A percentile compares a stretch with the other conserved stretches of the same genome.
These are phyloP conservation scores for Boletellus dicymbophilus DNA, from an alignment of 1,284 basidiomycete species.

Conservation along the genomic window DNA sequence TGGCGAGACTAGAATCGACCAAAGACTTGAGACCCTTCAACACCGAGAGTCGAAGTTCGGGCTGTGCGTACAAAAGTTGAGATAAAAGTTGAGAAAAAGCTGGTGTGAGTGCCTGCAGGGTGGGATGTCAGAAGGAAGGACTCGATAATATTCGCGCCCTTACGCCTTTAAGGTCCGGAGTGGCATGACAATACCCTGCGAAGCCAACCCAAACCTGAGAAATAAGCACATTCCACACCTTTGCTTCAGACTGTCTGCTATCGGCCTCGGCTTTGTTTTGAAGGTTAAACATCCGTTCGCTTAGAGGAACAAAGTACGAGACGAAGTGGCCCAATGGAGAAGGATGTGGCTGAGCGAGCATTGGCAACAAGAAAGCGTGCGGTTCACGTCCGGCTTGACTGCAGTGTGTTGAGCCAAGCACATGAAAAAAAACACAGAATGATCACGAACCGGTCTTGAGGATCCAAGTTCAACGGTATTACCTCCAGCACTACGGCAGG, in stretches of 20 bases:
- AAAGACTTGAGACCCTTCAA: constrained; percentile 81
- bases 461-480: constrained; percentile 88
- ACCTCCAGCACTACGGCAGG: constrained; percentile 77
- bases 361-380: constrained; percentile 90
- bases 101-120: constrained; percentile 62
- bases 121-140: constrained; percentile 5
- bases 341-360: constrained; percentile 84
- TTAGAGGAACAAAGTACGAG: constrained; percentile 90
- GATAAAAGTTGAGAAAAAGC: constrained; percentile 88
- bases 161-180: constrained; percentile 50
- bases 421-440: not conserved
- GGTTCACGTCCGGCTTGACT: constrained; percentile 68
- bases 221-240: constrained; percentile 92
- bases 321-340: constrained; percentile 86
- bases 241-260: constrained; percentile 80
- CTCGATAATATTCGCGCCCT: constrained; percentile 1
- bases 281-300: constrained; percentile 90
- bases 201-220: constrained; percentile 94
- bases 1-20: constrained; percentile 70
- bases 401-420: constrained; percentile 7
- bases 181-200: constrained; percentile 76
- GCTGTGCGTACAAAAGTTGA: constrained; percentile 89
- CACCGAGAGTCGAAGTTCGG: constrained; percentile 80
- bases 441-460: constrained; percentile 65
- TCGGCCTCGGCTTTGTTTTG: constrained; percentile 77